phyloP scores from a whole-genome alignment of 176 grass and related monocot genomes.

The Coix lacrymajobi region DNA sequence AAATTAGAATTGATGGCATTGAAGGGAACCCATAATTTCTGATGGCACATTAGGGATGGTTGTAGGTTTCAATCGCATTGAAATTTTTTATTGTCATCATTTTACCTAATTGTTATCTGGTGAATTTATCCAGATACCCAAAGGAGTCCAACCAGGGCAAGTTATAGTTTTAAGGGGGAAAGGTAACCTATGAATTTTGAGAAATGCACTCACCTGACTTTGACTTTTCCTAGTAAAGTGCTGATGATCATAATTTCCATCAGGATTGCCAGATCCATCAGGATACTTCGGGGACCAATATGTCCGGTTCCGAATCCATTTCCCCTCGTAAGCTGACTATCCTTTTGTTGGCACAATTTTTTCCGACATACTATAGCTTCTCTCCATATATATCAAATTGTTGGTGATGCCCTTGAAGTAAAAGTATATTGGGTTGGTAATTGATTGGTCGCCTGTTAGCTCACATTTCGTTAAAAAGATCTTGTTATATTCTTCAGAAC shows the following conservation, averaged over 20 bases:
- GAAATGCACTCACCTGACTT: conserved; percentile 2
- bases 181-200: conserved; percentile 51
- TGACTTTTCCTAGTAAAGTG: conserved; percentile 10
- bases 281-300: conserved; percentile 79
- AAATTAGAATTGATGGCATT: background rate
- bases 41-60: background rate
- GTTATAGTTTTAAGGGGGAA: conserved; percentile 76
- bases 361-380: background rate
- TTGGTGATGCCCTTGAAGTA: conserved; percentile 9
- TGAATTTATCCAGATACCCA: conserved; percentile 69
- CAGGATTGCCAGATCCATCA: conserved; percentile 64
- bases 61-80: background rate
- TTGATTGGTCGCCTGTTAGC: background rate
- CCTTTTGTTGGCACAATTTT: background rate
- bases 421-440: background rate
- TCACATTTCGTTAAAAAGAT: background rate
- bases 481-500: background rate
- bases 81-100: background rate
- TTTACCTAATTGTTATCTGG: conserved; percentile 8
- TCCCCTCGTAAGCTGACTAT: conserved; percentile 81
- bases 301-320: conserved; percentile 78
- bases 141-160: conserved; percentile 86
- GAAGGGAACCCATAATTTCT: background rate
- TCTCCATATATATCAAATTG: background rate
- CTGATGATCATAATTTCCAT: conserved; percentile 45